phyloP scores from a whole-genome alignment of 805 yeast genomes.

The Tetrapisispora phaffii region DNA sequence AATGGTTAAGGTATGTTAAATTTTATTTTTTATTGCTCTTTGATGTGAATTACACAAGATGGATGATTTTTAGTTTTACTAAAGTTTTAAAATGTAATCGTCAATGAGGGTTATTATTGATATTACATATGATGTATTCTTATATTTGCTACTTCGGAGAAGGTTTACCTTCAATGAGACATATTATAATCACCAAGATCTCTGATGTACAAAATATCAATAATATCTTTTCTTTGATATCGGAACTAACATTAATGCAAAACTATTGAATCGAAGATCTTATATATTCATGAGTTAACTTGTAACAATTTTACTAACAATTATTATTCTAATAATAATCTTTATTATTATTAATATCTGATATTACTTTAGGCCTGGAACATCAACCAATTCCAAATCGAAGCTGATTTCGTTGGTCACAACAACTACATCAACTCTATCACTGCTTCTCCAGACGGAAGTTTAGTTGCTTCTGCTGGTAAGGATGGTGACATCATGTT shows the following conservation, averaged over 20 bases:
- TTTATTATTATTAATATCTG: neutral
- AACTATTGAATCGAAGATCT: too few relatives aligned
- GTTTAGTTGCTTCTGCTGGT: slow-evolving; percentile 98
- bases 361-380: slow-evolving; percentile 73
- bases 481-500: slow-evolving; percentile 97
- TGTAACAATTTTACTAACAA: slow-evolving; percentile 45
- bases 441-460: slow-evolving; percentile 99
- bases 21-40: slow-evolving; percentile 9
- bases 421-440: slow-evolving; percentile 95
- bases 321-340: slow-evolving; percentile 29
- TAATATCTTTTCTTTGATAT: neutral
- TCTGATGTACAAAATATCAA: slow-evolving; percentile 49
- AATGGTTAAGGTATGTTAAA: slow-evolving; percentile 88
- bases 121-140: slow-evolving; percentile 53
- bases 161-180: slow-evolving; percentile 78
- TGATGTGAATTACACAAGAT: too few relatives aligned
- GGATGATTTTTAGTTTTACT: slow-evolving; percentile 3
- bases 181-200: slow-evolving; percentile 93
- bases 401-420: slow-evolving; percentile 98
- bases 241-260: too few relatives aligned
- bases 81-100: neutral
- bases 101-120: neutral
- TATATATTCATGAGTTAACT: too few relatives aligned
- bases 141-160: slow-evolving; percentile 99
- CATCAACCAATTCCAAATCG: slow-evolving; percentile 68